Percentiles rank a stretch among this genome's conserved stretches.
Conservation (phyloP, 1,139 yeast species). For the Blastobotrys apis region DNA sequence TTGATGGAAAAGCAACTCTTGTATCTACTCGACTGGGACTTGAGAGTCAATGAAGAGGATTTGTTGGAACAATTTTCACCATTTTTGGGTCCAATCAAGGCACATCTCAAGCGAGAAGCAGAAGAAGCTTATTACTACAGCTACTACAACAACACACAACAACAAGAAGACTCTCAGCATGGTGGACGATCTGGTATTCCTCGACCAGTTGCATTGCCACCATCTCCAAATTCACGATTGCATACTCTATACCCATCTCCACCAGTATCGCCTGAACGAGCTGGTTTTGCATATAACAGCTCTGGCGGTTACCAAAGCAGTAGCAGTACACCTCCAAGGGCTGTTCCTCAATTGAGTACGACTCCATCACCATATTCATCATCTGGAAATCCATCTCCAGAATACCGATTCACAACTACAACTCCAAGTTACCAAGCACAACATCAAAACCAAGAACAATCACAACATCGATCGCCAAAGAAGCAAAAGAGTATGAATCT, state of each 20-base stretch:
- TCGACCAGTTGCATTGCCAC: slow-evolving; percentile 12
- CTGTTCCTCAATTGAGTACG: slow-evolving; percentile 12
- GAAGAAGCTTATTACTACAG: slow-evolving; percentile 11
- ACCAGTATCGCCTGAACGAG: slow-evolving; percentile 16
- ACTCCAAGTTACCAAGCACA: slow-evolving; percentile 6
- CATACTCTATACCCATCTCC: slow-evolving; percentile 16
- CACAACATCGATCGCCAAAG: slow-evolving; percentile 10
- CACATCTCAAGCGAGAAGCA: slow-evolving; percentile 25
- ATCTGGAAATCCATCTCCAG: slow-evolving; percentile 18
- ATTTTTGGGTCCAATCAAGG: slow-evolving; percentile 69
- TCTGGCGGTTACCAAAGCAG: slow-evolving; percentile 6
- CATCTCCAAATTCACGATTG: slow-evolving; percentile 4
- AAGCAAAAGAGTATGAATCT: slow-evolving; percentile 15
- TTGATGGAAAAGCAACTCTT: slow-evolving; percentile 87
- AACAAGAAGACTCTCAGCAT: slow-evolving; percentile 4
- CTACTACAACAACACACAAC: slow-evolving; percentile 1
- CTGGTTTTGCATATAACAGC: slow-evolving; percentile 9
- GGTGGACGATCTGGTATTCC: no score
- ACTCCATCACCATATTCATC: slow-evolving; percentile 18
- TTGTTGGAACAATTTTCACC: slow-evolving; percentile 65
- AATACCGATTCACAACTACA: slow-evolving; percentile 16
- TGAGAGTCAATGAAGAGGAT: slow-evolving; percentile 65
- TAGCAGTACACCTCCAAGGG: slow-evolving; percentile 7
- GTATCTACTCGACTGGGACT: slow-evolving; percentile 77
- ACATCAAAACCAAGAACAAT: slow-evolving; percentile 4